These are phyloP conservation scores for Polygonum aviculare DNA, from an alignment of 148 eudicot species.

Conservation along the genomic window DNA sequence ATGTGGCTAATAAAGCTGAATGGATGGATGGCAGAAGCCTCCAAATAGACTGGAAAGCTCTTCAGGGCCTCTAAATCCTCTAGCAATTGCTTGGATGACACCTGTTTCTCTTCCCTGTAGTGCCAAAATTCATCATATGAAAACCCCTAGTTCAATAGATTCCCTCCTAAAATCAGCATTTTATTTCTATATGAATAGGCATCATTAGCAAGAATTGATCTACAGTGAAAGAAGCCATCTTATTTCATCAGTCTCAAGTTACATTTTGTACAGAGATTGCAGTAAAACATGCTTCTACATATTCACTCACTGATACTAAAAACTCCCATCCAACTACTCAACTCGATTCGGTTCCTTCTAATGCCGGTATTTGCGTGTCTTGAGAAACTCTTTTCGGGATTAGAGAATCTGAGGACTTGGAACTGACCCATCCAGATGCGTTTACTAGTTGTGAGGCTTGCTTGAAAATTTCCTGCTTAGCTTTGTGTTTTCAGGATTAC, in stretches of 20 bases:
- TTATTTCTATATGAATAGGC: not conserved
- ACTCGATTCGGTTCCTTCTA: not conserved
- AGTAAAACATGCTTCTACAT: not conserved
- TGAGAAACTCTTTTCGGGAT: not conserved
- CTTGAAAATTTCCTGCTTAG: not conserved
- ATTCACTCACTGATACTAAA: not conserved
- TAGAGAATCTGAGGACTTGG: not conserved
- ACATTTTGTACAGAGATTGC: slow-evolving; percentile 7
- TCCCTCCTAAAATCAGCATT: not conserved
- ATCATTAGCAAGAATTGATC: not conserved
- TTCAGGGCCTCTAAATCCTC: not conserved
- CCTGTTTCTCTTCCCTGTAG: not conserved
- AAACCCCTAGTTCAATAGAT: not conserved
- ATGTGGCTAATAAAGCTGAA: slow-evolving; percentile 3
- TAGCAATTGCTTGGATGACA: not conserved
- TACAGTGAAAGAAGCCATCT: not conserved
- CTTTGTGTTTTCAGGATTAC: not conserved
- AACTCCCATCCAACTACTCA: not conserved
- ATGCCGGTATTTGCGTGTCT: slow-evolving; percentile 4
- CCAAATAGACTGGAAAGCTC: not conserved
- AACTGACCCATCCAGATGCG: not conserved
- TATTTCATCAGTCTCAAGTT: not conserved
- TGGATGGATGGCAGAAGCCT: not conserved
- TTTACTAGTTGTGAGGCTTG: not conserved
- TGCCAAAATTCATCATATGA: not conserved